phyloP scores from a whole-genome alignment of 2,329 filamentous ascomycete species.

The Zasmidium angulare region DNA sequence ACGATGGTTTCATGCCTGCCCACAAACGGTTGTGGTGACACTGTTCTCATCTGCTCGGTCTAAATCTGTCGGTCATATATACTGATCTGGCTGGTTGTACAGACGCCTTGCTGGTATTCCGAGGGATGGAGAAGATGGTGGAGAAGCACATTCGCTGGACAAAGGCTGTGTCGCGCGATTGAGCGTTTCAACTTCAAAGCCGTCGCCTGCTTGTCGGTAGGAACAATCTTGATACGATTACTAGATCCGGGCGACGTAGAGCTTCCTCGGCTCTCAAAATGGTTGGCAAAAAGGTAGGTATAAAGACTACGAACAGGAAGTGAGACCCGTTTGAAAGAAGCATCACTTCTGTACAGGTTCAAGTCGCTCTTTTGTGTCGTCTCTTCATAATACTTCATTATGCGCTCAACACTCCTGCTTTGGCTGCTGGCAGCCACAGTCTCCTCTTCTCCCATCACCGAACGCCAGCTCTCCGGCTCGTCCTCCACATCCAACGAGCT shows the following conservation, averaged over 20 bases:
- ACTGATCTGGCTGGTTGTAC: not conserved
- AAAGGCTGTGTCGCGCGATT: not conserved
- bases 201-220: not conserved
- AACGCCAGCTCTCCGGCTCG: constrained; percentile 10
- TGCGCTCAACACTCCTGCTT: constrained; percentile 10
- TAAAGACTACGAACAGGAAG: too few relatives aligned
- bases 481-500: constrained; percentile 25
- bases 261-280: not conserved
- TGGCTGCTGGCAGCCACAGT: constrained; percentile 14
- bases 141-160: not conserved
- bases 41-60: too few relatives aligned
- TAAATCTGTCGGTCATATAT: too few relatives aligned
- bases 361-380: not conserved
- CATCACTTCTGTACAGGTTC: not conserved
- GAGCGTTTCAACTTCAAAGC: not conserved
- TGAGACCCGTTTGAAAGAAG: too few relatives aligned
- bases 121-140: not conserved
- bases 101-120: not conserved
- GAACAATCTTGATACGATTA: not conserved
- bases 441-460: constrained; percentile 6
- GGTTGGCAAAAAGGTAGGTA: not conserved
- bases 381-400: not conserved
- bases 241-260: not conserved
- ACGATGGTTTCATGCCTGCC: not conserved
- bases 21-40: too few relatives aligned